Evolutionary conservation across 805 yeast genomes (phyloP), one percentile per base, ranked within the genome.

Genomic region (Cyberlindnera mycetangii): DNA sequence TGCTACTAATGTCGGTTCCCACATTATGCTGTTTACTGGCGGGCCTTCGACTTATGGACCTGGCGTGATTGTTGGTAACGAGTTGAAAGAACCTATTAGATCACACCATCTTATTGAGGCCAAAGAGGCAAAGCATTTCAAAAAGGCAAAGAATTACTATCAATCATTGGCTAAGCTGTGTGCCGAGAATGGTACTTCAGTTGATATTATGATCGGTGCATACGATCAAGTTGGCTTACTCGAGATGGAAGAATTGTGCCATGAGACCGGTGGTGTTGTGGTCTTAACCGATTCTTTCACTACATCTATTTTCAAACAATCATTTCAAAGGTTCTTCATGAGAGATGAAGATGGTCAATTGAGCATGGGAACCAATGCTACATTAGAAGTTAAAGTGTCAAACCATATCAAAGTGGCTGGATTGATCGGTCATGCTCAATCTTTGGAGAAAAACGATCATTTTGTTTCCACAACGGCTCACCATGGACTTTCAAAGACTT

Each of bases 281-380:
- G 79, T 92, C 33, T 78, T 90, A 57, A 78, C 95, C 4, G 98
- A 90, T 70, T 89, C 97, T 10, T 92, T 92, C 71, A 89, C 95
- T 33, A 90, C 97, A 12, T 83, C 97, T 8, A 89, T 90, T 55
- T 90, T 90, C 75, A 89, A 89, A 65, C 96, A 90, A 69, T 85
- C 96, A 14, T 85, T 86, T 67, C 79, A 88, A 64, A 72, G 76
- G 54, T 74, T 79, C 49, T 70, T 81, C 53, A 61, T 59, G 17
- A 70, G 67, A 44, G 67, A 65, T 24, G 55, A 52, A 14, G 57
- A 62, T 7, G 76, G 65, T 0, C 63, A 58, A 44, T 59, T 76
- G 24, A 71, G 71, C 25, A 69, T 78, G 71, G 88, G 81, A 0
- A 64, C 77, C 50, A 81, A 80, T 61, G 79, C 79, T 2, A 74